Evolutionary conservation across 441 rosid genomes (phyloP), one percentile per base, ranked within the genome.

Genomic region (Francoa sonchifolia): DNA sequence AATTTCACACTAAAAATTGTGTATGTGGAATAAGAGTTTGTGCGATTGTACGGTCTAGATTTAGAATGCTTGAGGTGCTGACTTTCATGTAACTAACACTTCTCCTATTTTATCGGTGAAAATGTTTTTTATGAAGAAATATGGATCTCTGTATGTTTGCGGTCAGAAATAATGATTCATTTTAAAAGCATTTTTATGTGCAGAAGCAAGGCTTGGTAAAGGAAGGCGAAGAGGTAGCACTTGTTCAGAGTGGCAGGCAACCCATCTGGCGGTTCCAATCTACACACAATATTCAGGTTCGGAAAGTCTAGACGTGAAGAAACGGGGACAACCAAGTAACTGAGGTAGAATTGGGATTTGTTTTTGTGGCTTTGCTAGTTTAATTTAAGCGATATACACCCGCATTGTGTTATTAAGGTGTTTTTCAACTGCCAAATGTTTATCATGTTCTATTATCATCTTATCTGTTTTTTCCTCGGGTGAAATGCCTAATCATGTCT

Each of bases 191-290:
- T 36, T 46, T 29, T 46, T 8, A n/a, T 60, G 27, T 51, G 39
- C 90, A 86, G 99, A 67, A 81, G 35, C 99, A 80, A 72, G 94
- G 96, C 26, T 78, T 87, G 99, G 88, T 92, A 41, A 92, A 77
- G 64, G 73, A 76, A 48, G 99, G 92, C 57, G 96, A 83, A 57
- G 96, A 92, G 58, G 76, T 87, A 26, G 94, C 95, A 1, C 85
- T 87, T 32, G 73, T 92, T 45, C 94, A 69, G 67, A 92, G 99
- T 43, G 96, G 96, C 19, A 74, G 74, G 48, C 78, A 77, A 50
- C 95, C 96, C 42, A 92, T 92, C 58, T 92, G 96, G 96, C 71
- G 95, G 52, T 78, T 76, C 62, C 96, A 83, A 36, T 80, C 99
- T 23, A 87, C 95, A 2, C 99, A 87, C 58, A 87, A 80, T 62